Evolutionary conservation across 768 basidiomycete genomes (phyloP), one percentile per base, ranked within the genome.

Genomic region (Calvatia gigantea): DNA sequence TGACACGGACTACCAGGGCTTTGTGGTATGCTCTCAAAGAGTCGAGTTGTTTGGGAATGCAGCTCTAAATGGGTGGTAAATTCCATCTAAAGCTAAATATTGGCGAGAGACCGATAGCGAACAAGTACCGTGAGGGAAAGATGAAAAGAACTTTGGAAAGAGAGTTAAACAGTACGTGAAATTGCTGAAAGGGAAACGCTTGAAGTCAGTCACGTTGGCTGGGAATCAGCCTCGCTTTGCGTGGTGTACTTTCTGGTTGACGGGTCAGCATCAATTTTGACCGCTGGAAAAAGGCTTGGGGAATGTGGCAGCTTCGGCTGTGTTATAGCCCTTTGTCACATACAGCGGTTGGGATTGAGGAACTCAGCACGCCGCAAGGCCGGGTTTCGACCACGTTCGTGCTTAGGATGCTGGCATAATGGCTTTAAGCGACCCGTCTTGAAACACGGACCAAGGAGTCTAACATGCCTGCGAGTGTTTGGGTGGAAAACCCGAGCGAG

Each of bases 401-500:
- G 80, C 79, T 81, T 80, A 82, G 82, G 82, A 84, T 84, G 82
- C 77, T 85, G 84, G 79, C 82, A 75, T 81, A 84, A 85, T 85
- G 82, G 83, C 82, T 81, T 84, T 84, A 81, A 85, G 76, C 81
- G 81, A 83, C 82, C 84, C 82, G 82, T 86, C 84, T 85, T 86
- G 84, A 85, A 85, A 86, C 84, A 85, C 81, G 83, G 85, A 86
- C 85, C 83, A 86, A 87, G 85, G 84, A 87, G 85, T 86, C 84
- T 83, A 87, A 85, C 86, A 83, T 84, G 79, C 81, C 73, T 81
- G 84, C 84, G 81, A 87, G 85, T 87, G 77, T 85, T 84, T 77
- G 82, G 83, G 83, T 81, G 81, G 73, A 71, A 84, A 85, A 85
- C 83, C 75, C 80, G 70, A 71, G 75, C 71, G 82, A 80, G 78